Base-by-base conservation (phyloP, 2,329 filamentous ascomycete genomes). In the Penicillium brevicompactum region DNA sequence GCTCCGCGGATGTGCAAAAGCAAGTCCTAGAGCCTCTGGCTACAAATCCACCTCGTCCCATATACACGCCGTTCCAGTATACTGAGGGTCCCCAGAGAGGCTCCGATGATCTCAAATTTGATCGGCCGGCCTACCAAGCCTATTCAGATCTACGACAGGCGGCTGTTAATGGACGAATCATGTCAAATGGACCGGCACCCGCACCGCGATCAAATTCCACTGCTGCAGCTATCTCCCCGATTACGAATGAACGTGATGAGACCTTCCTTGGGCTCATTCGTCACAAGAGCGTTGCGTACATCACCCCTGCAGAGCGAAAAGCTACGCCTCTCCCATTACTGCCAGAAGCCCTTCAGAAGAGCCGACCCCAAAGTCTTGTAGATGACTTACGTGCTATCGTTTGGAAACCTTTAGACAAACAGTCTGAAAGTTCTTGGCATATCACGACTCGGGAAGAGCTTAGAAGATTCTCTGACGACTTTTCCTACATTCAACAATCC, bases 251-350 rank as follows among this genome's bases (percentile, higher is more conserved):
- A 46, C 70, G 70, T 13, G 73, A 75, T 48, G 77, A 79, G 62
- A 78, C 76, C 2, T 80, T 80, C 53, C 67, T 80, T n/a, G 77
- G 77, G 5, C 64, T 79, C 10, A 76, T 80, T 31, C 67, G 77
- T 53, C 72, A 78, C 51, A 78, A 78, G 56, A 79, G 77, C 52
- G 71, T 72, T 48, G 67, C 71, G n/a, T 77, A 76, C 49, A 60
- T 67, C 21, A 65, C 64, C 8, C 68, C 65, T 37, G 50, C 61
- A 24, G 64, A 60, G n/a, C 66, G 61, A 34, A 67, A 55, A 18
- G 59, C 59, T n/a, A 63, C 66, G 5, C 55, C 70, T 16, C 60
- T 65, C 13, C 62, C 69, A 4, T 61, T 69, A 1, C 59, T 73
- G 14, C 73, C 74, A 2, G 64, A 67, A 42, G 54, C 68, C 45